A percentile compares a stretch with the other conserved stretches of the same genome.
These are phyloP conservation scores for Botryotinia calthae DNA, from an alignment of 2,329 filamentous ascomycete species.

Conservation along the genomic window DNA sequence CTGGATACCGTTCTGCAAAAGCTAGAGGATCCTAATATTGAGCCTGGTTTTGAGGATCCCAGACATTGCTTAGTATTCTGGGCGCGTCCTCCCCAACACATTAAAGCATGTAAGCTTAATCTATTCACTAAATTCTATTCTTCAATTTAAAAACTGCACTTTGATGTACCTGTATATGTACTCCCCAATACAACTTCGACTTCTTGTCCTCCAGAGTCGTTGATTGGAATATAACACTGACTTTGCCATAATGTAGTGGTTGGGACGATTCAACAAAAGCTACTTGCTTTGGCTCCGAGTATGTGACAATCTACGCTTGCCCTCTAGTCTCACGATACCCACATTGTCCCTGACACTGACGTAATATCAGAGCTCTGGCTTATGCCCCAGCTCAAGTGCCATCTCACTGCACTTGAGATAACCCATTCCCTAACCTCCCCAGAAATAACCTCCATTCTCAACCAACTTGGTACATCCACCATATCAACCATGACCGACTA, in stretches of 20 bases:
- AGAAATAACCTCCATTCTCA: slow-evolving; percentile 64
- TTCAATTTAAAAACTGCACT: not conserved
- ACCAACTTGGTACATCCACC: slow-evolving; percentile 50
- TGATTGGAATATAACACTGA: not conserved
- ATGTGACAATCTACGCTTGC: slow-evolving; percentile 40
- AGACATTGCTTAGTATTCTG: slow-evolving; percentile 85
- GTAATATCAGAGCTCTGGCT: slow-evolving; percentile 70
- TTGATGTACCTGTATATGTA: not conserved
- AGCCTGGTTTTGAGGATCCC: slow-evolving; percentile 70
- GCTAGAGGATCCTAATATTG: slow-evolving; percentile 60
- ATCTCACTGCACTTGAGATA: slow-evolving; percentile 83
- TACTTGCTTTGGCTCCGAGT: slow-evolving; percentile 68
- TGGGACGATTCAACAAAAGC: slow-evolving; percentile 62
- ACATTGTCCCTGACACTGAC: not conserved
- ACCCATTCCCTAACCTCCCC: slow-evolving; percentile 71
- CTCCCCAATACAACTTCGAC: too few species aligned
- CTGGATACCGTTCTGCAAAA: slow-evolving; percentile 74
- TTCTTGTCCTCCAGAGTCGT: not conserved
- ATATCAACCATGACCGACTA: slow-evolving; percentile 63
- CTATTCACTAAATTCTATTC: not conserved
- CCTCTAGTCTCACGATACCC: not conserved
- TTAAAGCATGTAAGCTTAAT: slow-evolving; percentile 49
- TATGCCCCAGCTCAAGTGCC: slow-evolving; percentile 75
- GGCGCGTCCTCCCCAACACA: slow-evolving; percentile 74
- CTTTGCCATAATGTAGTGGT: slow-evolving; percentile 49